Conservation (phyloP, 257 asterid species). For the Ilex asprella region DNA sequence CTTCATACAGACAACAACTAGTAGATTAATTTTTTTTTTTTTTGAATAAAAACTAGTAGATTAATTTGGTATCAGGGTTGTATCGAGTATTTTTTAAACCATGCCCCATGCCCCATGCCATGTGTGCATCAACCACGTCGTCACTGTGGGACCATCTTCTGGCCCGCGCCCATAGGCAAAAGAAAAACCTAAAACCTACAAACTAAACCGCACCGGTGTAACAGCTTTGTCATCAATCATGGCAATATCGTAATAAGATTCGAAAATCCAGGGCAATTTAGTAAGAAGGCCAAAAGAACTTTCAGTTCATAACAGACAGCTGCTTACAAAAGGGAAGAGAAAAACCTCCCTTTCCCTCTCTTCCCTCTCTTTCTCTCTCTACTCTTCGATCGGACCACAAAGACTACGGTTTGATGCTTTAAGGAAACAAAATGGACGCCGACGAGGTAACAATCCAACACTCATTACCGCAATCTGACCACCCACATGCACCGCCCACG, state of each 20-base stretch:
- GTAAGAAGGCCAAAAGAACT: background rate
- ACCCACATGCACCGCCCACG: background rate
- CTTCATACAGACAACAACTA: too few species aligned
- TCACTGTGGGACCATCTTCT: too few species aligned
- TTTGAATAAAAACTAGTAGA: too few species aligned
- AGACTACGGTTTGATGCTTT: background rate
- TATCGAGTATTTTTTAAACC: too few species aligned
- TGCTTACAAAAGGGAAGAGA: background rate
- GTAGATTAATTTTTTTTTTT: too few species aligned
- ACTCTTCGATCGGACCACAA: background rate
- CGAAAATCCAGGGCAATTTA: background rate
- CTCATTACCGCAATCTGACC: background rate
- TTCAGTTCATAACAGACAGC: conserved; percentile 3
- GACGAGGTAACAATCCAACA: background rate
- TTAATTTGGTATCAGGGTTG: too few species aligned
- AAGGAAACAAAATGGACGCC: background rate
- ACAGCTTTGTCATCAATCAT: background rate
- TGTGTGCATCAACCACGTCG: too few species aligned
- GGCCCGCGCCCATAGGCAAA: too few species aligned
- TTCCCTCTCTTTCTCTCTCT: background rate
- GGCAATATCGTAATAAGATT: background rate
- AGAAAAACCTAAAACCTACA: too few species aligned
- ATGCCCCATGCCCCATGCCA: too few species aligned
- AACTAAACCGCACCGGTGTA: too few species aligned
- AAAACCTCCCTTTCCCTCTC: background rate